phyloP scores from a whole-genome alignment of 352 stramenopile species.

The Globisporangium heterothallicum region DNA sequence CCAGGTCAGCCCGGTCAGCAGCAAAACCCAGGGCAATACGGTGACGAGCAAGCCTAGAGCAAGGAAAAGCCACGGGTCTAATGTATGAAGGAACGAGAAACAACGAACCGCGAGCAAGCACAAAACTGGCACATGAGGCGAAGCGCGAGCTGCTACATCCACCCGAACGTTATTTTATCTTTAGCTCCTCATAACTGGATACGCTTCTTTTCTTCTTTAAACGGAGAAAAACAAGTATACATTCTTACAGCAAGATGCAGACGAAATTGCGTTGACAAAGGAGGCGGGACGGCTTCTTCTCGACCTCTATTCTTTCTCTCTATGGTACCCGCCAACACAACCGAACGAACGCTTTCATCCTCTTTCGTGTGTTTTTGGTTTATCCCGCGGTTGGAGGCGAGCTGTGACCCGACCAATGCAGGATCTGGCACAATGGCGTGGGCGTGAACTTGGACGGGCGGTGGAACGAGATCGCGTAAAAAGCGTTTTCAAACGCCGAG shows the following conservation, averaged over 20 bases:
- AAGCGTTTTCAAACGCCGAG: slow-evolving; percentile 75
- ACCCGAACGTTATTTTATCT: too few relatives aligned
- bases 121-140: too few relatives aligned
- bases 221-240: too few relatives aligned
- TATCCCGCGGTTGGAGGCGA: slow-evolving; percentile 8
- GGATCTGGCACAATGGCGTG: slow-evolving; percentile 68
- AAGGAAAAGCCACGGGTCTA: background rate
- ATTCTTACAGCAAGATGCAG: too few relatives aligned
- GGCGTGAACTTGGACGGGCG: slow-evolving; percentile 68
- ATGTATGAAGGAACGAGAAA: background rate
- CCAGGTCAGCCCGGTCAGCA: slow-evolving; percentile 4
- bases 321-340: background rate
- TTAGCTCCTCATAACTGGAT: too few relatives aligned
- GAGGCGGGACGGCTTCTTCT: too few relatives aligned
- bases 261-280: too few relatives aligned
- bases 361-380: background rate
- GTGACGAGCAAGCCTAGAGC: background rate
- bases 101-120: too few relatives aligned
- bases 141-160: too few relatives aligned
- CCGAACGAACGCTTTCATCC: too few relatives aligned
- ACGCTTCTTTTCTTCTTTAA: too few relatives aligned
- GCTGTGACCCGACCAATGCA: slow-evolving; percentile 70
- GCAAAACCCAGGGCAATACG: slow-evolving; percentile 1
- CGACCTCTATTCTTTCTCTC: too few relatives aligned
- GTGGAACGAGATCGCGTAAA: slow-evolving; percentile 74